Conservation (phyloP, 2,329 filamentous ascomycete species). For the Pyrenochaeta sp. region DNA sequence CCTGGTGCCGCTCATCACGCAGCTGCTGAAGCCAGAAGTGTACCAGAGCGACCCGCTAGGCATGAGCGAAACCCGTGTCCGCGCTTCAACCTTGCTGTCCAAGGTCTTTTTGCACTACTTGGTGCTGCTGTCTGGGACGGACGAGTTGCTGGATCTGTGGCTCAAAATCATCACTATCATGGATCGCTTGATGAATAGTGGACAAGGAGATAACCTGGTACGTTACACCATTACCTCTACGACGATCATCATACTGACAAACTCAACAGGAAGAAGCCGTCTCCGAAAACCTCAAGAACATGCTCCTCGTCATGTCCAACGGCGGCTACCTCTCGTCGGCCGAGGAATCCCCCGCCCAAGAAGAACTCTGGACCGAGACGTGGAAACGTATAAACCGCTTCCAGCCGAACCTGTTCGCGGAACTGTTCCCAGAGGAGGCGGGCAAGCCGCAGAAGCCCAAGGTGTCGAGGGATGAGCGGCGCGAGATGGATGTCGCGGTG, state of each 20-base stretch:
- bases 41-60: conserved; percentile 89
- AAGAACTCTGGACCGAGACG: conserved; percentile 67
- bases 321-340: conserved; percentile 83
- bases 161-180: conserved; percentile 90
- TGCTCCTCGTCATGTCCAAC: conserved; percentile 92
- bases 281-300: conserved; percentile 94
- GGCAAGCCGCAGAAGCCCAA: conserved; percentile 36
- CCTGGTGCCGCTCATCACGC: conserved; percentile 86
- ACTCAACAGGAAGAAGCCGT: conserved; percentile 83
- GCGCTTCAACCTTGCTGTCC: conserved; percentile 88
- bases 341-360: conserved; percentile 57
- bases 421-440: conserved; percentile 63
- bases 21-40: conserved; percentile 90
- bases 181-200: conserved; percentile 95
- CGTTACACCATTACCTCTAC: conserved; percentile 49
- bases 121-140: conserved; percentile 80
- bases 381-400: conserved; percentile 67
- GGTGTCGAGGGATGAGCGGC: conserved; percentile 25
- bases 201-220: conserved; percentile 87
- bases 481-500: conserved; percentile 17
- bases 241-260: conserved; percentile 8
- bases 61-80: conserved; percentile 94
- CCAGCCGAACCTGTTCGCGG: conserved; percentile 64
- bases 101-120: conserved; percentile 97
- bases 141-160: conserved; percentile 92